Evolutionary conservation across 768 basidiomycete species (phyloP).

Genomic region (Tricholoma sp.): DNA sequence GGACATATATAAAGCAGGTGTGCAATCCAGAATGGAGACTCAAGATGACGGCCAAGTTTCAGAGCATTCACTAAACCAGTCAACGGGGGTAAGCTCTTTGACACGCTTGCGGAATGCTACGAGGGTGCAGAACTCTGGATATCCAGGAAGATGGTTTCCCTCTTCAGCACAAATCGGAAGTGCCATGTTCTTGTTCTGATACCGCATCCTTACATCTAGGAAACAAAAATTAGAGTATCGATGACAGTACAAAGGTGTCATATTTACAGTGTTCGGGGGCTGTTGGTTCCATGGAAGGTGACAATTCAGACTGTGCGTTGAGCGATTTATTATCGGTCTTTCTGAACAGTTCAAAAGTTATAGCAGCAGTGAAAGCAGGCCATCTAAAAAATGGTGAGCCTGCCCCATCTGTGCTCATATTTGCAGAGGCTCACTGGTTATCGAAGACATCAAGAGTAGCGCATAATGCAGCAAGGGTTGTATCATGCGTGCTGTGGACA

Average conservation of each 20-base stretch:
- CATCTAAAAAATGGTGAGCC: constrained; percentile 36
- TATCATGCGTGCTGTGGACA: constrained; percentile 70
- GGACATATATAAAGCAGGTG: no score
- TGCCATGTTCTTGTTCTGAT: constrained; percentile 60
- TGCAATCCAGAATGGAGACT: not conserved
- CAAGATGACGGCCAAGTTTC: constrained; percentile 20
- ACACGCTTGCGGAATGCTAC: constrained; percentile 58
- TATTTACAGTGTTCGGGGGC: constrained; percentile 39
- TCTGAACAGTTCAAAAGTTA: constrained; percentile 73
- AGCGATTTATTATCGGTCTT: constrained; percentile 19
- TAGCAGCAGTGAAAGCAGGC: constrained; percentile 70
- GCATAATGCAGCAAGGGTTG: constrained; percentile 58
- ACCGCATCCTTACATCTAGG: constrained; percentile 67
- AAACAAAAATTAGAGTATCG: not conserved
- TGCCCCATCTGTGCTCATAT: not conserved
- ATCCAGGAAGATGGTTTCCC: constrained; percentile 63
- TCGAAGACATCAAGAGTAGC: constrained; percentile 70
- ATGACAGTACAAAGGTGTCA: not conserved
- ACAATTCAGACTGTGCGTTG: constrained; percentile 37
- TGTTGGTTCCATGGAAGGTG: constrained; percentile 26
- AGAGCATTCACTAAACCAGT: constrained; percentile 67
- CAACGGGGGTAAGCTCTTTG: constrained; percentile 54
- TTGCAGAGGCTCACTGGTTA: constrained; percentile 41
- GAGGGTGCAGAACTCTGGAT: constrained; percentile 71
- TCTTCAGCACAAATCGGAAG: constrained; percentile 61